Conservation (phyloP, 192 early-diverging fungal genomes). For the Podila verticillata region DNA sequence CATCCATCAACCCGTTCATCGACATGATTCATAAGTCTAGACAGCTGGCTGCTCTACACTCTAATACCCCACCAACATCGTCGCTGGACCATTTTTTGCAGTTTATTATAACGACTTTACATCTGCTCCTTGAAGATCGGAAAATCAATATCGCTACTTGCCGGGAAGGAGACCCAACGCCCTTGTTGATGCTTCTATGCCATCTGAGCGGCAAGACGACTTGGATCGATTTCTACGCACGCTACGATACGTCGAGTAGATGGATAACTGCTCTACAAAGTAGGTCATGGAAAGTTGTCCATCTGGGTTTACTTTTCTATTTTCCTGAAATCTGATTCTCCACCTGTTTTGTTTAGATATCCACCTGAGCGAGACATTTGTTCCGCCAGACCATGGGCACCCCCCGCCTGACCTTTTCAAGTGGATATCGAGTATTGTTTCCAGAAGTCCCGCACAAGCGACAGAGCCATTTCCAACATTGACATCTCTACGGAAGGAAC, state of each 20-base stretch:
- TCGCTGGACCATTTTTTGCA: constrained; percentile 43
- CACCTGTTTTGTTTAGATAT: constrained; percentile 10
- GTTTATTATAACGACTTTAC: constrained; percentile 53
- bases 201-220: constrained; percentile 29
- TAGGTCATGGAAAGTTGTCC: background rate
- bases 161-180: constrained; percentile 34
- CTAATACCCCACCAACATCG: constrained; percentile 1
- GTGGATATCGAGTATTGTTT: constrained; percentile 29
- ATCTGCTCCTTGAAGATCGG: constrained; percentile 67
- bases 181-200: constrained; percentile 43
- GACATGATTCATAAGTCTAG: constrained; percentile 19
- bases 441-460: background rate
- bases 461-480: constrained; percentile 28
- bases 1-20: constrained; percentile 9
- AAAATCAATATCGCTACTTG: constrained; percentile 50
- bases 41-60: constrained; percentile 5
- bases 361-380: constrained; percentile 5
- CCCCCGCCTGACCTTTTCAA: constrained; percentile 34
- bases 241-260: constrained; percentile 13
- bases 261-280: constrained; percentile 17
- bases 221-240: constrained; percentile 50
- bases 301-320: too few species aligned
- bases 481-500: constrained; percentile 4
- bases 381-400: background rate
- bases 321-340: too few species aligned